A percentile compares a stretch with the other conserved stretches of the same genome.
phyloP scores from a whole-genome alignment of 108 stramenopile species.

The Cyclotella choctawhatcheeana region DNA sequence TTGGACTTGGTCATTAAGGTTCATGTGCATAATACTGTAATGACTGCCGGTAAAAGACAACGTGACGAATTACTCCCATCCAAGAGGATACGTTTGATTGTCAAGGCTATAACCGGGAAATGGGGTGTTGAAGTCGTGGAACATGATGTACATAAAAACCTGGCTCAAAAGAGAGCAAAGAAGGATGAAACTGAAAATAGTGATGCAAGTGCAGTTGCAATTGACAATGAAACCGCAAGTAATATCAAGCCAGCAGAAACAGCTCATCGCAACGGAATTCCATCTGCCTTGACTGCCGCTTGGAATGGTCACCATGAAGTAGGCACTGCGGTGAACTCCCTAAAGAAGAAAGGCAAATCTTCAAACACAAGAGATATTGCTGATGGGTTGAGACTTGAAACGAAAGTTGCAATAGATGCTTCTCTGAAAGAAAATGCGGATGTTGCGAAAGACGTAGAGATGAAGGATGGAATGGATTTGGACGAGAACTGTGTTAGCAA shows the following conservation, averaged over 20 bases:
- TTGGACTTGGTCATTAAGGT: slow-evolving; percentile 13
- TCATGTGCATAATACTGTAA: background rate
- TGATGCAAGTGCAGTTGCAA: background rate
- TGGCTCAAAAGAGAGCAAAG: too few species aligned
- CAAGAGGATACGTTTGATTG: background rate
- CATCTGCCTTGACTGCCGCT: background rate
- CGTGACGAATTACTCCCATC: background rate
- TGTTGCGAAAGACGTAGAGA: too few species aligned
- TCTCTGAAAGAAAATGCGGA: background rate
- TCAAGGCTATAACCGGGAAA: background rate
- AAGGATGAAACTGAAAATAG: too few species aligned
- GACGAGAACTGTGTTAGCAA: background rate
- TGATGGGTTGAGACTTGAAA: background rate
- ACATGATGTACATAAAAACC: too few species aligned
- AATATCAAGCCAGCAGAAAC: background rate
- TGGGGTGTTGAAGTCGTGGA: background rate
- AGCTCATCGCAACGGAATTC: background rate
- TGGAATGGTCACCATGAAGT: slow-evolving; percentile 2
- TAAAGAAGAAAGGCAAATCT: background rate
- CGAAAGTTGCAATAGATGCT: background rate
- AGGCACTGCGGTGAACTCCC: background rate
- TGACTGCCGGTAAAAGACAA: background rate
- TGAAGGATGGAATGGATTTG: background rate
- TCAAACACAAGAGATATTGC: too few species aligned
- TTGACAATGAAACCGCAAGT: background rate